A percentile compares a stretch with the other conserved stretches of the same genome.
phyloP scores from a whole-genome alignment of 106 monocot genomes.

The Dioscorea dumetorum region DNA sequence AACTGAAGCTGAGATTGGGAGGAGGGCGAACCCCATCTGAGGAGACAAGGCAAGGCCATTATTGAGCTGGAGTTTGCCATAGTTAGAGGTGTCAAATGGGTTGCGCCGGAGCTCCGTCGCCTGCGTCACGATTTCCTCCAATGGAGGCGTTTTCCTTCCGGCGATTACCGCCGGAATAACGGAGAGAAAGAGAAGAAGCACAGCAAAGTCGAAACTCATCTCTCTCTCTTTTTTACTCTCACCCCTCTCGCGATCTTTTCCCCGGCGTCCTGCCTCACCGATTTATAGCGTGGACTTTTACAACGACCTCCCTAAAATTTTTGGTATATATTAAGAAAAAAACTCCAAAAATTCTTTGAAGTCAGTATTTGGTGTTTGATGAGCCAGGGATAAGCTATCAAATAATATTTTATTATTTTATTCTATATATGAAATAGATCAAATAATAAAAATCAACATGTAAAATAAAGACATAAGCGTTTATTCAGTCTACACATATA shows the following conservation, averaged over 20 bases:
- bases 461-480: too few species aligned
- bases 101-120: neutral
- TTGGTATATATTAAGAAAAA: too few species aligned
- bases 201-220: neutral
- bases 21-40: slow-evolving; percentile 67
- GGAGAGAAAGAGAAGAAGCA: slow-evolving; percentile 4
- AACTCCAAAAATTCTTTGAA: too few species aligned
- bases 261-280: neutral
- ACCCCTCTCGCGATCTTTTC: neutral
- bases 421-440: too few species aligned
- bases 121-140: slow-evolving; percentile 9
- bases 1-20: neutral
- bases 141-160: slow-evolving; percentile 4
- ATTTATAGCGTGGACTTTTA: neutral
- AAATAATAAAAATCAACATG: too few species aligned
- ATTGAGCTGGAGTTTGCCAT: slow-evolving; percentile 77
- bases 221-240: slow-evolving; percentile 4
- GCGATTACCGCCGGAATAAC: slow-evolving; percentile 4
- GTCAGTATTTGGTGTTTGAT: too few species aligned
- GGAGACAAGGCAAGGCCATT: slow-evolving; percentile 89
- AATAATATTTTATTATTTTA: too few species aligned
- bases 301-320: neutral
- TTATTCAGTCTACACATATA: too few species aligned
- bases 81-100: slow-evolving; percentile 82
- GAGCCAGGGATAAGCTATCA: too few species aligned